A percentile compares a stretch with the other conserved stretches of the same genome.
phyloP scores from a whole-genome alignment of 768 basidiomycete species.

The Nidula microcarpa region DNA sequence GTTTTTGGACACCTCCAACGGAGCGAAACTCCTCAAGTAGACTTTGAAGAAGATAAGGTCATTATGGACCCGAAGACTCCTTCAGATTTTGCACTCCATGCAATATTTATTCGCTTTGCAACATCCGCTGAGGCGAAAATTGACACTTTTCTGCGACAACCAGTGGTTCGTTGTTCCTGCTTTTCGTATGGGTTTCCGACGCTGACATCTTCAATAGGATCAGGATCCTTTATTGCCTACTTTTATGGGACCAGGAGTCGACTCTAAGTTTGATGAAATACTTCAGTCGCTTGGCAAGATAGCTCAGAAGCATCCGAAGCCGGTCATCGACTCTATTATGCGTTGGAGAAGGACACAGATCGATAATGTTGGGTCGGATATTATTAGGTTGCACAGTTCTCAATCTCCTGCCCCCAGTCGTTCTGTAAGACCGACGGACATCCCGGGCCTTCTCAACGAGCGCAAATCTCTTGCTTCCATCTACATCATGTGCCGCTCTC shows the following conservation, averaged over 20 bases:
- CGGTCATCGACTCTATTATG: constrained; percentile 83
- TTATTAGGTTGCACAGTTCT: constrained; percentile 46
- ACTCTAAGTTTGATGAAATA: constrained; percentile 79
- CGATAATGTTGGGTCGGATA: constrained; percentile 50
- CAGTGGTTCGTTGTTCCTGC: constrained; percentile 47
- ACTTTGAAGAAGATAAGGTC: constrained; percentile 67
- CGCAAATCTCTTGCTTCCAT: constrained; percentile 80
- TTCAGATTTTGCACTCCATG: constrained; percentile 84
- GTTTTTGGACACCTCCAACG: constrained; percentile 43
- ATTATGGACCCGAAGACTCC: constrained; percentile 76
- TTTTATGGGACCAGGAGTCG: constrained; percentile 68
- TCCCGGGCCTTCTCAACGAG: constrained; percentile 54
- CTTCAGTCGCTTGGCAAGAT: constrained; percentile 84
- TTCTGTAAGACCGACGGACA: constrained; percentile 38
- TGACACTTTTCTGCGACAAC: constrained; percentile 65
- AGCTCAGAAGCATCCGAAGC: constrained; percentile 79
- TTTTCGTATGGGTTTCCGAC: background rate
- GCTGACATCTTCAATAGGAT: constrained; percentile 42
- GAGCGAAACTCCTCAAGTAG: constrained; percentile 48
- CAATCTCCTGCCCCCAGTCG: constrained; percentile 31
- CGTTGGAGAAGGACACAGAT: constrained; percentile 82
- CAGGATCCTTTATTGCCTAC: constrained; percentile 63
- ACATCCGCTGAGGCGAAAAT: constrained; percentile 78
- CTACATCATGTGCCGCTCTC: constrained; percentile 86
- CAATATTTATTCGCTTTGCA: constrained; percentile 85